Percentiles rank a stretch among this genome's conserved stretches.
Conservation (phyloP, 2,329 filamentous ascomycete genomes). For the Teratosphaeriaceae sp. region DNA sequence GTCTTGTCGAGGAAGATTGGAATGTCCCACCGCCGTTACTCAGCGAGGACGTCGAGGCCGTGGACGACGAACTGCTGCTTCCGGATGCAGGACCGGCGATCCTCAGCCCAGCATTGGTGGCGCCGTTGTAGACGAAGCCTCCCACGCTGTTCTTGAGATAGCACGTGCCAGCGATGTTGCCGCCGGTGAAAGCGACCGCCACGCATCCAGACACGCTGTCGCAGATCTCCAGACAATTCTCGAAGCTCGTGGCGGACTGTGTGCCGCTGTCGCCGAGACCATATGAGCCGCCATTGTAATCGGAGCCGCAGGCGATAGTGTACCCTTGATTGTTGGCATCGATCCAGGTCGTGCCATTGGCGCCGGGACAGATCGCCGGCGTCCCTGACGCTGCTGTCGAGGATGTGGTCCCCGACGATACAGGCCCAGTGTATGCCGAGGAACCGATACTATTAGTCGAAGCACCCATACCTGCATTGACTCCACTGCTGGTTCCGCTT, state of each 20-base stretch:
- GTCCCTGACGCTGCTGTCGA: conserved; percentile 5
- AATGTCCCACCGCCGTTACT: background rate
- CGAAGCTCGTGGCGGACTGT: conserved; percentile 10
- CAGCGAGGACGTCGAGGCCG: background rate
- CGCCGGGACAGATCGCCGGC: conserved; percentile 12
- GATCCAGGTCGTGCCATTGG: conserved; percentile 11
- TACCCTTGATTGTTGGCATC: conserved; percentile 9
- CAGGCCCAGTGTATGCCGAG: conserved; percentile 22
- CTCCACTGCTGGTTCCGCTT: conserved; percentile 15
- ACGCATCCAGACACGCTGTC: conserved; percentile 11
- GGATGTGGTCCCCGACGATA: conserved; percentile 13
- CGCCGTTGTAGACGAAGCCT: conserved; percentile 9
- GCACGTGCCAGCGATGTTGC: conserved; percentile 19
- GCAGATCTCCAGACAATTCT: conserved; percentile 15
- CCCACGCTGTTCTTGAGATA: conserved; percentile 10
- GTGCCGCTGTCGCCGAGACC: background rate
- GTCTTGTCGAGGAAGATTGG: background rate
- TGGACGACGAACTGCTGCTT: background rate
- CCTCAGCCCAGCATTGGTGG: conserved; percentile 10
- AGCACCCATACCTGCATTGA: conserved; percentile 22
- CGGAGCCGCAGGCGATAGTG: conserved; percentile 10
- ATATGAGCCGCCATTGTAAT: conserved; percentile 8
- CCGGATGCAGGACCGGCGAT: background rate
- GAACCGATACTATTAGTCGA: conserved; percentile 15
- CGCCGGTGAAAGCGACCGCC: conserved; percentile 14